Evolutionary conservation across 225 moss, liverwort and hornwort genomes (phyloP).

Genomic region (Takakia lepidozioides): DNA sequence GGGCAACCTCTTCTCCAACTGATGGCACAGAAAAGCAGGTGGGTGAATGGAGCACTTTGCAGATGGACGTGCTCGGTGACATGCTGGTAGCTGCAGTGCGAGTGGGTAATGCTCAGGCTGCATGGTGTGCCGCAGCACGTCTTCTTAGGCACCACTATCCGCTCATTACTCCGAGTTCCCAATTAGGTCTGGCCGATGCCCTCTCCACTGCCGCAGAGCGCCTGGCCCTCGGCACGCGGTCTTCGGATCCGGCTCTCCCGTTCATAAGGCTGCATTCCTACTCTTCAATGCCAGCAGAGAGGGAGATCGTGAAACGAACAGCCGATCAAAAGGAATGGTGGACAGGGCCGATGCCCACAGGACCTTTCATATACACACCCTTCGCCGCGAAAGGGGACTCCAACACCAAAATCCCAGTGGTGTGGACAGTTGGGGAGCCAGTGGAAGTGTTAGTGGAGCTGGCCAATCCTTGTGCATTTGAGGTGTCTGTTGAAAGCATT

Average conservation of each 20-base stretch:
- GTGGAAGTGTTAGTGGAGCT: conserved; percentile 91
- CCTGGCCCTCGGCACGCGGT: conserved; percentile 78
- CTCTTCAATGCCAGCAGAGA: conserved; percentile 60
- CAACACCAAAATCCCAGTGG: conserved; percentile 56
- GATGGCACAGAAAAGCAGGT: conserved; percentile 36
- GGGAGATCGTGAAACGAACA: conserved; percentile 89
- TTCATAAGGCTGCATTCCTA: conserved; percentile 91
- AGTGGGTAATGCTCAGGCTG: conserved; percentile 88
- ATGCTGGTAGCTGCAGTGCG: conserved; percentile 95
- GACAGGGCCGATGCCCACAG: conserved; percentile 80
- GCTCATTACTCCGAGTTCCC: conserved; percentile 78
- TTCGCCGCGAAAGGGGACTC: conserved; percentile 65
- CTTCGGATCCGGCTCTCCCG: conserved; percentile 80
- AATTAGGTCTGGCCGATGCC: conserved; percentile 69
- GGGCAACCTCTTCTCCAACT: conserved; percentile 11
- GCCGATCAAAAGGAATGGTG: conserved; percentile 78
- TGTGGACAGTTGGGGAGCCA: conserved; percentile 92
- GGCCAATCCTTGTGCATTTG: conserved; percentile 95
- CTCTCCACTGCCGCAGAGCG: conserved; percentile 79
- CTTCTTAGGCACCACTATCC: conserved; percentile 90
- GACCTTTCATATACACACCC: conserved; percentile 94
- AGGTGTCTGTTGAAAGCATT: conserved; percentile 82
- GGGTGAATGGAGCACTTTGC: conserved; percentile 93
- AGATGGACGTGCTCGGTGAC: conserved; percentile 93
- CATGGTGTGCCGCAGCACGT: conserved; percentile 94